phyloP scores from a whole-genome alignment of 192 early-diverging fungal genomes.

The Phlyctochytrium bullatum region DNA sequence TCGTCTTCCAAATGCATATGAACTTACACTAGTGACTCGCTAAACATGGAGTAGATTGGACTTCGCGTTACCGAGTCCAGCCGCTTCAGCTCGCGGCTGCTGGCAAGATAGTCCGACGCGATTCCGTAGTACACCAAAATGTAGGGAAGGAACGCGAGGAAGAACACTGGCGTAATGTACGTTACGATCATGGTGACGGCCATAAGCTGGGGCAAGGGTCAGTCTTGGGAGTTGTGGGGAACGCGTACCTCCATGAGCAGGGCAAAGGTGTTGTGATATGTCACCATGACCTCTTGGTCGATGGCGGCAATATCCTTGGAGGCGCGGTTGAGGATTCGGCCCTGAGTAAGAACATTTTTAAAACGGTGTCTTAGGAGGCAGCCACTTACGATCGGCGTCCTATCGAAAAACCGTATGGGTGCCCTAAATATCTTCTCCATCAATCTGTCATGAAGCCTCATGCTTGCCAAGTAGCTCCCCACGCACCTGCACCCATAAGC shows the following conservation, averaged over 20 bases:
- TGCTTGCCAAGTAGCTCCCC: constrained; percentile 26
- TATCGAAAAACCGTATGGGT: constrained; percentile 61
- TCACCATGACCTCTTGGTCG: constrained; percentile 15
- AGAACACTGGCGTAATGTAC: constrained; percentile 66
- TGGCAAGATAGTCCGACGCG: constrained; percentile 70
- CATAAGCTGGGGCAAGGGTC: constrained; percentile 39
- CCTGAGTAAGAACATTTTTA: neutral
- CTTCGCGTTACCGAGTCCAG: constrained; percentile 73
- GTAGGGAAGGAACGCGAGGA: constrained; percentile 56
- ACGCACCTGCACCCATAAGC: neutral
- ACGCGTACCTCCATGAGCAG: constrained; percentile 8
- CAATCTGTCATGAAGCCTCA: constrained; percentile 27
- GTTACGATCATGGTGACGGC: constrained; percentile 28
- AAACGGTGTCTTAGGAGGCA: neutral
- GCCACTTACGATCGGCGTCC: constrained; percentile 53
- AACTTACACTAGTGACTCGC: constrained; percentile 59
- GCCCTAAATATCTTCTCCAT: constrained; percentile 27
- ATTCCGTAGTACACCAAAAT: constrained; percentile 62
- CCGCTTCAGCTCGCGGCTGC: constrained; percentile 87
- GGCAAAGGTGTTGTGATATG: constrained; percentile 18
- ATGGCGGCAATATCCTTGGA: constrained; percentile 66
- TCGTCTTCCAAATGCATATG: neutral
- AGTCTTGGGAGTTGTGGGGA: neutral
- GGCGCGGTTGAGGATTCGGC: constrained; percentile 71
- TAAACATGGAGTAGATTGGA: constrained; percentile 79